Evolutionary conservation across 2,329 filamentous ascomycete genomes (phyloP).

Genomic region (Ophiostoma sp.): DNA sequence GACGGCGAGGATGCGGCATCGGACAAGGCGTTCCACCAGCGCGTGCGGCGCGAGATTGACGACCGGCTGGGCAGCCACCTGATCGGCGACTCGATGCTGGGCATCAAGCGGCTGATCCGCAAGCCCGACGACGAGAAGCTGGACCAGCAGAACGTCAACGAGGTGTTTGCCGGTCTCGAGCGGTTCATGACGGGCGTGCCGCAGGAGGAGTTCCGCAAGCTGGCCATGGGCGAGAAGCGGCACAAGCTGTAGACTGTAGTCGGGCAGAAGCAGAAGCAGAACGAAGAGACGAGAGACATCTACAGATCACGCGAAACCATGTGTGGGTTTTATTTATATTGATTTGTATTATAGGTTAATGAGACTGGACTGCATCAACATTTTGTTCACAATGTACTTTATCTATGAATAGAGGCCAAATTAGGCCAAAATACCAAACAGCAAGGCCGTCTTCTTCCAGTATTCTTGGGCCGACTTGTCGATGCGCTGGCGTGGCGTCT

Average conservation of each 20-base stretch:
- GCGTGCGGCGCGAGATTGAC: conserved; percentile 74
- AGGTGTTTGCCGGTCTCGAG: conserved; percentile 81
- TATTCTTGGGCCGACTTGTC: conserved; percentile 65
- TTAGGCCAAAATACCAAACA: conserved; percentile 68
- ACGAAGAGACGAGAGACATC: background rate
- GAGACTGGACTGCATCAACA: conserved; percentile 6
- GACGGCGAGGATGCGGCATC: conserved; percentile 53
- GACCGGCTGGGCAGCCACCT: conserved; percentile 75
- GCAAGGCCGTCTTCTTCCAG: conserved; percentile 72
- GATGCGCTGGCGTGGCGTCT: conserved; percentile 49
- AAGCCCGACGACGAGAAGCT: conserved; percentile 65
- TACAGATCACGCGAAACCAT: background rate
- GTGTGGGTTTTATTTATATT: background rate
- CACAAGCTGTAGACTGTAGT: conserved; percentile 67
- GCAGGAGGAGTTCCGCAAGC: conserved; percentile 80
- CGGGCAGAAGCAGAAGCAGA: background rate
- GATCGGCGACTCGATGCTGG: conserved; percentile 69
- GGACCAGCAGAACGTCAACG: conserved; percentile 71
- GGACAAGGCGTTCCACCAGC: conserved; percentile 60
- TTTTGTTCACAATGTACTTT: conserved; percentile 3
- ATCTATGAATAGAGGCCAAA: conserved; percentile 18
- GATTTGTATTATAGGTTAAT: background rate
- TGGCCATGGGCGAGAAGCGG: conserved; percentile 83
- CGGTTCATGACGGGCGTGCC: conserved; percentile 75
- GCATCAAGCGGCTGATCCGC: conserved; percentile 79